Evolutionary conservation across 2,329 filamentous ascomycete species (phyloP), one percentile per base, ranked within the genome.

Genomic region (Fusarium clavum): DNA sequence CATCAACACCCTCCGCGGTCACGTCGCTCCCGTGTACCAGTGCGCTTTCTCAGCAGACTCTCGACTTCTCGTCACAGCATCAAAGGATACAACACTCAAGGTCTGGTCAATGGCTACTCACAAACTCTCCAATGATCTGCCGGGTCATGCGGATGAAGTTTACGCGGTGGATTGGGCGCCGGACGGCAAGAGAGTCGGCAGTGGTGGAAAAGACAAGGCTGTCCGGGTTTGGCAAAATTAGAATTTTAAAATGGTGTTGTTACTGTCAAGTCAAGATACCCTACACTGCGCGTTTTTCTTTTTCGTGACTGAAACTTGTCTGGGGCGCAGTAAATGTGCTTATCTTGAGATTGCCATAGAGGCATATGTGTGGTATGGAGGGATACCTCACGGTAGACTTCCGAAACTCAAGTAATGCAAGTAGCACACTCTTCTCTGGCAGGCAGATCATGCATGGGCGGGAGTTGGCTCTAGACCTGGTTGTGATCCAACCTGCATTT

Each of bases 121-220:
- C 53, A 97, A 97, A 81, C 82, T 99, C 62, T 88, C 90, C 5
- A 83, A 83, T 49, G 94, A 98, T 82, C 83, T 98, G 47, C 94
- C 94, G 0, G 94, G 95, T 0, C 95, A 98, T 79, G 88, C 93
- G 78, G 95, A 97, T 75, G 93, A 98, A 79, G 94, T 98, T 1
- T 98, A 94, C 79, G 94, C 94, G 0, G 90, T 98, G 14, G 95
- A 98, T 79, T 98, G 95, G 96, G 94, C 92, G 73, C 91, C 94
- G 1, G 94, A 98, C 78, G 96, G 96, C 11, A 88, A 93, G 73
- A 90, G 91, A 73, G 94, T 98, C 18, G 94, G 91, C 20, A 97
- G 94, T 79, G 96, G 94, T 57, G 96, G 96, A 12, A 95, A 95
- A 78, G 96, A 99, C 80, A 98, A 97, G 79, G 89, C 89, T 4